phyloP scores from a whole-genome alignment of 1,284 basidiomycete genomes.

The Veloboletus limbatus region DNA sequence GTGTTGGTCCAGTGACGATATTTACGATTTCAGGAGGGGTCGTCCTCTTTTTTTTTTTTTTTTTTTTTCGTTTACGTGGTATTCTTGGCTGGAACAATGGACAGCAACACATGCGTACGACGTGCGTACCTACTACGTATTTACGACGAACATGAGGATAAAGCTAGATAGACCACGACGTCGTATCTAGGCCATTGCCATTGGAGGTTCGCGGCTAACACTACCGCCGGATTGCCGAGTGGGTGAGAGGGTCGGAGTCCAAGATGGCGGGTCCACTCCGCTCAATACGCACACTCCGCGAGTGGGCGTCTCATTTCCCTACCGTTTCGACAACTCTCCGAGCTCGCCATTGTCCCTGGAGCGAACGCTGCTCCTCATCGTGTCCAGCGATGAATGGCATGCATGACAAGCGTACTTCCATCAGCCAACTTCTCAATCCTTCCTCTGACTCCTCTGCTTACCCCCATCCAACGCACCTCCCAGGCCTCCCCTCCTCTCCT shows the following conservation, averaged over 20 bases:
- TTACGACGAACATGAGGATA: conserved; percentile 14
- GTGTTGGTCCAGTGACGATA: conserved; percentile 12
- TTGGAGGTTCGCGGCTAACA: conserved; percentile 29
- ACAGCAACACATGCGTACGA: conserved; percentile 13
- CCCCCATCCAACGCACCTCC: conserved; percentile 31
- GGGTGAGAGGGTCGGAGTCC: conserved; percentile 27
- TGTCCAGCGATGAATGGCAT: conserved; percentile 42
- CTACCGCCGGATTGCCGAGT: conserved; percentile 28
- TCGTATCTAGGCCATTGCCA: too few species aligned
- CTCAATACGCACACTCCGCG: conserved; percentile 30
- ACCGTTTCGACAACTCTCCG: conserved; percentile 18
- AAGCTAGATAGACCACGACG: neutral
- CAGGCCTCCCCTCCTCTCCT: conserved; percentile 24
- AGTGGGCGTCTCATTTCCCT: conserved; percentile 32
- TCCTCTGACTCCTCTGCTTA: conserved; percentile 35
- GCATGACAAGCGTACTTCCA: conserved; percentile 53
- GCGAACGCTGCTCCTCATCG: conserved; percentile 14
- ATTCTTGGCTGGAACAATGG: conserved; percentile 11
- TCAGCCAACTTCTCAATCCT: conserved; percentile 51
- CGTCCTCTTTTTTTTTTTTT: too few species aligned
- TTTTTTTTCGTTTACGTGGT: conserved; percentile 21
- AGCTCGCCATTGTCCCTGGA: conserved; percentile 8
- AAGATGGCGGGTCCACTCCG: conserved; percentile 26
- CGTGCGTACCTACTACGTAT: conserved; percentile 19
- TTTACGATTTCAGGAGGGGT: too few species aligned